Evolutionary conservation across 2,329 filamentous ascomycete species (phyloP).

Genomic region (Fusarium chuoi): DNA sequence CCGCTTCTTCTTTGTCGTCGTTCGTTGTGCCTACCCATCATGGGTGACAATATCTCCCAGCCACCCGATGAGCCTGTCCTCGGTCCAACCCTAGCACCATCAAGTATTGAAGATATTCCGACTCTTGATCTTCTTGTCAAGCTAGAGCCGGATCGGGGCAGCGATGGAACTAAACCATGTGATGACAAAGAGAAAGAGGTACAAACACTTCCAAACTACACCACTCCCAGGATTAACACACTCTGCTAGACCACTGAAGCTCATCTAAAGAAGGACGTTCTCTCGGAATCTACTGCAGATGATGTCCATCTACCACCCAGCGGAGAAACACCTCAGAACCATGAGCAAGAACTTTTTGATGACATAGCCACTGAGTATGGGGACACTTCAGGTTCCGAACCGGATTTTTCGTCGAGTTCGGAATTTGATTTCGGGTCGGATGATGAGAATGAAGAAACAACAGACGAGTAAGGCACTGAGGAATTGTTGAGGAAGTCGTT

Average conservation of each 20-base stretch:
- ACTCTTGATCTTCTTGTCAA: background rate
- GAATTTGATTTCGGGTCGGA: slow-evolving; percentile 35
- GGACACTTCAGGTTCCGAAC: slow-evolving; percentile 38
- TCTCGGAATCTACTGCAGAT: background rate
- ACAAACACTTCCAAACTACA: background rate
- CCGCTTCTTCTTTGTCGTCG: background rate
- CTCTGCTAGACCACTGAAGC: background rate
- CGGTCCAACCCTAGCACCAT: background rate
- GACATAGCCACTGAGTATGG: slow-evolving; percentile 17
- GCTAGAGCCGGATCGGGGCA: background rate
- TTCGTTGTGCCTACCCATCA: background rate
- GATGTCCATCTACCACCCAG: slow-evolving; percentile 11
- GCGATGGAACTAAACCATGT: background rate
- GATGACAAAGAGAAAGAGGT: slow-evolving; percentile 5
- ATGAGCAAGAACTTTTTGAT: slow-evolving; percentile 1
- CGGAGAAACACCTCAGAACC: background rate
- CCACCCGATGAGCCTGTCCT: slow-evolving; percentile 2
- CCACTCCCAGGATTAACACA: background rate
- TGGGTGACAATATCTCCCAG: background rate
- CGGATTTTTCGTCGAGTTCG: slow-evolving; percentile 29
- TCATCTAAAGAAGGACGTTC: background rate
- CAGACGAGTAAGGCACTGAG: slow-evolving; percentile 31
- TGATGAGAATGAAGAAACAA: slow-evolving; percentile 37
- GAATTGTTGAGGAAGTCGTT: background rate
- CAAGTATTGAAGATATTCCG: slow-evolving; percentile 1